phyloP scores from a whole-genome alignment of 495 filamentous ascomycete genomes.

The Sordaria brevicollis region DNA sequence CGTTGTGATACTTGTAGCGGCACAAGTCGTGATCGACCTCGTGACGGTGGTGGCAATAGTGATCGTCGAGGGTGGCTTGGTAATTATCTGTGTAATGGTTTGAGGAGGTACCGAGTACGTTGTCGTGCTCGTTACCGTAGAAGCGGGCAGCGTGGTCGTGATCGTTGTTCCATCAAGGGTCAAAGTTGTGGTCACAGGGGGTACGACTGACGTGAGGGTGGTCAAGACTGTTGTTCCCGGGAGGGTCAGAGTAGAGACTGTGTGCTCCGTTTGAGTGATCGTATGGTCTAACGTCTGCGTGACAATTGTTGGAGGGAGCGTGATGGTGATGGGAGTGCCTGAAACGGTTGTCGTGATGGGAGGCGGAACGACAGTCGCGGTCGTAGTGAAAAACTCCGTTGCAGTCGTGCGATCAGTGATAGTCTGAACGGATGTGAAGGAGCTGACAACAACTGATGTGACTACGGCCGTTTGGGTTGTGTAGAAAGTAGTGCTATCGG shows the following conservation, averaged over 20 bases:
- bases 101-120: background rate
- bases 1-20: slow-evolving; percentile 13
- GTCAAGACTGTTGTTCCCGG: slow-evolving; percentile 15
- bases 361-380: slow-evolving; percentile 9
- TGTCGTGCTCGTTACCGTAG: slow-evolving; percentile 12
- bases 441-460: slow-evolving; percentile 11
- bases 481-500: slow-evolving; percentile 14
- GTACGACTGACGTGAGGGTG: slow-evolving; percentile 10
- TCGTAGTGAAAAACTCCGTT: slow-evolving; percentile 16
- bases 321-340: slow-evolving; percentile 10
- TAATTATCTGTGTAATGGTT: slow-evolving; percentile 7
- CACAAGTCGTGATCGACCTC: slow-evolving; percentile 20
- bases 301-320: background rate
- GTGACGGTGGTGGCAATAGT: slow-evolving; percentile 14
- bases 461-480: slow-evolving; percentile 3
- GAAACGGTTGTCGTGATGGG: slow-evolving; percentile 9
- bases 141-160: slow-evolving; percentile 19
- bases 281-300: slow-evolving; percentile 12
- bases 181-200: slow-evolving; percentile 13
- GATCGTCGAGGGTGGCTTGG: slow-evolving; percentile 10
- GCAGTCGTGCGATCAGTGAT: slow-evolving; percentile 8
- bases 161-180: slow-evolving; percentile 11
- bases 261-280: slow-evolving; percentile 9
- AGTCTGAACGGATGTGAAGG: slow-evolving; percentile 6
- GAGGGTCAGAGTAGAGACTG: slow-evolving; percentile 8